Conservation (phyloP, 371 early-diverging fungal genomes). For the Lichtheimia ornata region DNA sequence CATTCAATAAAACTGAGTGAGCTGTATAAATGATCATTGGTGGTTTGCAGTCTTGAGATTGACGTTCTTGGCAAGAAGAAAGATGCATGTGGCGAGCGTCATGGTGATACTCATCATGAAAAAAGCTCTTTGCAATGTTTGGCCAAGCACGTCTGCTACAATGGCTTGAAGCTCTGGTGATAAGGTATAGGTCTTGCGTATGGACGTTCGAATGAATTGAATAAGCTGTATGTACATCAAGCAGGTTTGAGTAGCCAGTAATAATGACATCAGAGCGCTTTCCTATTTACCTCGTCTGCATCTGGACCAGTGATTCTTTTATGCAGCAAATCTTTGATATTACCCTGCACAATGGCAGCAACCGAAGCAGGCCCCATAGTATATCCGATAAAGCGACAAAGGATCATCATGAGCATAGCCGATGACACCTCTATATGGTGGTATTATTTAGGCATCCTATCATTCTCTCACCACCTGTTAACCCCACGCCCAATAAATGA, state of each 20-base stretch:
- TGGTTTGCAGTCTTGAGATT: not conserved
- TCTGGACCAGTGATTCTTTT: not conserved
- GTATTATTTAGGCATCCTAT: not conserved
- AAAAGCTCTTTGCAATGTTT: constrained; percentile 1
- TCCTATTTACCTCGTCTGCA: constrained; percentile 4
- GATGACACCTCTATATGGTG: not conserved
- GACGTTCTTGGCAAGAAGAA: not conserved
- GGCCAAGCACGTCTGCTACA: constrained; percentile 8
- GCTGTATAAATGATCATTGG: no score
- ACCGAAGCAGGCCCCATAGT: constrained; percentile 2
- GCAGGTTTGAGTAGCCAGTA: not conserved
- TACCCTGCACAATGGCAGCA: constrained; percentile 8
- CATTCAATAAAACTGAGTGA: no score
- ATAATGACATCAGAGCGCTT: no score
- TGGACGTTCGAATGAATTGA: constrained; percentile 8
- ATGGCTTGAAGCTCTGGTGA: constrained; percentile 3
- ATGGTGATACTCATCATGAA: not conserved
- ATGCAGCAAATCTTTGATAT: constrained; percentile 2
- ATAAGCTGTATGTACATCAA: constrained; percentile 1
- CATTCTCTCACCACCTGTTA: not conserved
- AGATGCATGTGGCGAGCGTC: not conserved
- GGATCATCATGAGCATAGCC: constrained; percentile 6
- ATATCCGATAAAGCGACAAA: constrained; percentile 6
- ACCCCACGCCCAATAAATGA: no score
- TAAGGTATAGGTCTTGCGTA: constrained; percentile 4